Evolutionary conservation across 345 rosid species (phyloP).

Genomic region (Eucalyptus viminalis): DNA sequence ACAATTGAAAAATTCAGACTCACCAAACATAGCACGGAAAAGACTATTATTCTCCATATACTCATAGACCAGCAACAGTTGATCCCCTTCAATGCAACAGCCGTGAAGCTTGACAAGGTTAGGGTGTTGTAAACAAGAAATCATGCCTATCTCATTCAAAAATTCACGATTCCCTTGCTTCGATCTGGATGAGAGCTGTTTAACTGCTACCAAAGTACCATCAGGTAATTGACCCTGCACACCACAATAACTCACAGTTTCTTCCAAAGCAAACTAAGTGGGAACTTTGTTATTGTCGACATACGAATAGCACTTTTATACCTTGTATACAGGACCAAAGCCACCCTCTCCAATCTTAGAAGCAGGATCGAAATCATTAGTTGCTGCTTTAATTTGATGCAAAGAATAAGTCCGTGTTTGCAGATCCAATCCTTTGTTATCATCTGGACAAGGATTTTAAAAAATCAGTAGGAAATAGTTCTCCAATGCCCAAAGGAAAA

Average conservation of each 20-base stretch:
- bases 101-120: slow-evolving; percentile 66
- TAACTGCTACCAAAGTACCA: slow-evolving; percentile 53
- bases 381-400: slow-evolving; percentile 30
- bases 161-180: slow-evolving; percentile 70
- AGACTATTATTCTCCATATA: slow-evolving; percentile 66
- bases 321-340: slow-evolving; percentile 42
- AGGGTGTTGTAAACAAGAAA: slow-evolving; percentile 60
- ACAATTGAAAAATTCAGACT: not conserved
- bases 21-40: slow-evolving; percentile 44
- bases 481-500: not conserved
- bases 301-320: not conserved
- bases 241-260: not conserved
- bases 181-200: slow-evolving; percentile 64
- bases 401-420: slow-evolving; percentile 21
- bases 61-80: slow-evolving; percentile 47
- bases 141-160: slow-evolving; percentile 54
- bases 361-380: slow-evolving; percentile 14
- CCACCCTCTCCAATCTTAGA: slow-evolving; percentile 43
- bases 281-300: not conserved
- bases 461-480: not conserved
- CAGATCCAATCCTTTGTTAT: not conserved
- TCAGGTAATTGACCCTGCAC: slow-evolving; percentile 28
- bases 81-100: slow-evolving; percentile 52
- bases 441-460: not conserved
- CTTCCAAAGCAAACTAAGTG: not conserved